Evolutionary conservation across 139 green algal genomes (phyloP).

Genomic region (Monoraphidium neglectum): DNA sequence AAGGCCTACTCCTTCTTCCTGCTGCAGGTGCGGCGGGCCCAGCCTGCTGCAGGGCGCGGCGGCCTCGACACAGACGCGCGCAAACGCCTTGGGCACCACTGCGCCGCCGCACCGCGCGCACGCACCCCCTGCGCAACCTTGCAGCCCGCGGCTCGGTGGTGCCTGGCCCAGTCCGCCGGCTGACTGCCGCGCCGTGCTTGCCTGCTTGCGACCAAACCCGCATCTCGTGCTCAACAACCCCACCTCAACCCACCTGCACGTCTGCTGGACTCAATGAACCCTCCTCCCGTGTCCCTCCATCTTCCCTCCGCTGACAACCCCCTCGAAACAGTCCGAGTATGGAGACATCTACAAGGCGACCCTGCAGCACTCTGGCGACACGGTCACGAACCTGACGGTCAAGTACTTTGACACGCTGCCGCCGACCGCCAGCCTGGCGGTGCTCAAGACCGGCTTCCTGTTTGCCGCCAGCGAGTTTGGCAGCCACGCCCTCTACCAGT

Average conservation of each 20-base stretch:
- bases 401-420: slow-evolving; percentile 99
- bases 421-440: slow-evolving; percentile 77
- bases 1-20: slow-evolving; percentile 96
- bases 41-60: too few species aligned
- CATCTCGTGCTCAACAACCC: too few species aligned
- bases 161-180: too few species aligned
- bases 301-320: too few species aligned
- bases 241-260: too few species aligned
- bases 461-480: slow-evolving; percentile 96
- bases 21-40: slow-evolving; percentile 72
- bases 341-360: slow-evolving; percentile 98
- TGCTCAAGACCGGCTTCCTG: slow-evolving; percentile 96
- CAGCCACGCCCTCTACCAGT: slow-evolving; percentile 98
- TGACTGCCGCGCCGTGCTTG: too few species aligned
- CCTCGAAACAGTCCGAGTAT: slow-evolving; percentile 93
- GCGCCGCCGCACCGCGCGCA: background rate
- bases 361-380: slow-evolving; percentile 73
- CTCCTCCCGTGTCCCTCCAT: too few species aligned
- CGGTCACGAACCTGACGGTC: slow-evolving; percentile 64
- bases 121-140: background rate
- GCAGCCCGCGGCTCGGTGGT: too few species aligned
- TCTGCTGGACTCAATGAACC: too few species aligned
- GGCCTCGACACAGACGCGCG: background rate
- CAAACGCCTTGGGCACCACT: background rate
- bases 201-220: too few species aligned